Evolutionary conservation across 2,329 filamentous ascomycete species (phyloP).

Genomic region (Fusarium luffae): DNA sequence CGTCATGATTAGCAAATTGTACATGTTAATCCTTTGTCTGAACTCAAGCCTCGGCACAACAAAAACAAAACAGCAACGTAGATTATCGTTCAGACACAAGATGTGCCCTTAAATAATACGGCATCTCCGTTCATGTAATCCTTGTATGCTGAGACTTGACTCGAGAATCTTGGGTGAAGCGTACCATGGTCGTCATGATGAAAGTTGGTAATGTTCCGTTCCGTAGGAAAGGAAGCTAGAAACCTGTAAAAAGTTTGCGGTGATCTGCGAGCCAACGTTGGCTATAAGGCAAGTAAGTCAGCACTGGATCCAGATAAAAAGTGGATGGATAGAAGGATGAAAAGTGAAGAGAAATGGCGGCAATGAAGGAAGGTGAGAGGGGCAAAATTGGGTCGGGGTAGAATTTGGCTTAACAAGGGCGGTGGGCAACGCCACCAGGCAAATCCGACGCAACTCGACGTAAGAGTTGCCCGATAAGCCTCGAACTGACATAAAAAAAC

Average conservation of each 20-base stretch:
- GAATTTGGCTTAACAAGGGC: slow-evolving; percentile 43
- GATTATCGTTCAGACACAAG: background rate
- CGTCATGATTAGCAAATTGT: slow-evolving; percentile 31
- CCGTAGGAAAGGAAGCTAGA: slow-evolving; percentile 34
- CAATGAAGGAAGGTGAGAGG: slow-evolving; percentile 34
- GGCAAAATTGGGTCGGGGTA: slow-evolving; percentile 43
- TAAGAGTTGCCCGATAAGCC: slow-evolving; percentile 27
- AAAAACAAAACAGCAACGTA: background rate
- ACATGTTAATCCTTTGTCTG: background rate
- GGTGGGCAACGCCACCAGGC: slow-evolving; percentile 46
- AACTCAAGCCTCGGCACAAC: background rate
- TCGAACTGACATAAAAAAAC: slow-evolving; percentile 19
- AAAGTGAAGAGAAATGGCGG: slow-evolving; percentile 30
- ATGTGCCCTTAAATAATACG: background rate
- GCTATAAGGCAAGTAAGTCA: slow-evolving; percentile 38
- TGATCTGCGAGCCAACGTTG: slow-evolving; percentile 41
- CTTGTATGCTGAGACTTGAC: background rate
- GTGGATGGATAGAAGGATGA: slow-evolving; percentile 19
- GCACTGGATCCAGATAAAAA: slow-evolving; percentile 23
- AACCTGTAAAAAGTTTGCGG: slow-evolving; percentile 14
- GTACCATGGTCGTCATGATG: slow-evolving; percentile 66
- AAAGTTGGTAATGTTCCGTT: slow-evolving; percentile 39
- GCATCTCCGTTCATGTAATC: background rate
- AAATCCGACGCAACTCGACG: slow-evolving; percentile 41
- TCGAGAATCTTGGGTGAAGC: slow-evolving; percentile 30